These are phyloP conservation scores for Ceratopteris richardii DNA, from an alignment of 75 land plant genomes.

Conservation along the genomic window DNA sequence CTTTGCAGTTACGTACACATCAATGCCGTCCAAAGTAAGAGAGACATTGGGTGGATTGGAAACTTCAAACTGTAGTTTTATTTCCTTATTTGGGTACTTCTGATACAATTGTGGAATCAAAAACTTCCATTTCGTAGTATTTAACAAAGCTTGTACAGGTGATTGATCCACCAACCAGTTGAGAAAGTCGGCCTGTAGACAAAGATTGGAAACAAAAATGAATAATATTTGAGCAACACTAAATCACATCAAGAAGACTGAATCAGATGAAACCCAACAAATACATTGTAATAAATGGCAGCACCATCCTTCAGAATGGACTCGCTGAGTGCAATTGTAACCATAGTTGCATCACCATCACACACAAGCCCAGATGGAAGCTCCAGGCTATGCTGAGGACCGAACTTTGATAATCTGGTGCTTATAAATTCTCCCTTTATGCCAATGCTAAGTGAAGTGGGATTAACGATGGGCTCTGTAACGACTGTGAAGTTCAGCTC, in stretches of 20 bases:
- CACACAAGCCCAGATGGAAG: constrained; percentile 24
- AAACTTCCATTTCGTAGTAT: constrained; percentile 69
- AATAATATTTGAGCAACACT: background rate
- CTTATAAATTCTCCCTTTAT: constrained; percentile 53
- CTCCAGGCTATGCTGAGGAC: background rate
- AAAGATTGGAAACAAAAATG: background rate
- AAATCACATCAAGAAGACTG: no score
- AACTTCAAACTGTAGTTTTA: constrained; percentile 46
- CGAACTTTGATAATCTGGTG: background rate
- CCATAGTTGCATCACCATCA: constrained; percentile 51
- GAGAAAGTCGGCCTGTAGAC: constrained; percentile 52
- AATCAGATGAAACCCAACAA: no score
- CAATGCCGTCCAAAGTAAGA: constrained; percentile 29
- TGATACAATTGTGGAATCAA: constrained; percentile 76
- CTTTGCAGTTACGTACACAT: constrained; percentile 35
- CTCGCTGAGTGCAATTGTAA: constrained; percentile 57
- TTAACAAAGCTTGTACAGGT: constrained; percentile 65
- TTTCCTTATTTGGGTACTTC: constrained; percentile 75
- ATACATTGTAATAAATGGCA: constrained; percentile 49
- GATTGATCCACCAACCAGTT: constrained; percentile 59
- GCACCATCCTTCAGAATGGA: constrained; percentile 66
- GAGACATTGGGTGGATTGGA: constrained; percentile 49
- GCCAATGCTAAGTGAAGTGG: constrained; percentile 55
- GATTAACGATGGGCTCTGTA: constrained; percentile 37
- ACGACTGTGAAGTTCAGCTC: constrained; percentile 70